Conservation (phyloP, 139 green algal genomes). For the Penium margaritaceum region DNA sequence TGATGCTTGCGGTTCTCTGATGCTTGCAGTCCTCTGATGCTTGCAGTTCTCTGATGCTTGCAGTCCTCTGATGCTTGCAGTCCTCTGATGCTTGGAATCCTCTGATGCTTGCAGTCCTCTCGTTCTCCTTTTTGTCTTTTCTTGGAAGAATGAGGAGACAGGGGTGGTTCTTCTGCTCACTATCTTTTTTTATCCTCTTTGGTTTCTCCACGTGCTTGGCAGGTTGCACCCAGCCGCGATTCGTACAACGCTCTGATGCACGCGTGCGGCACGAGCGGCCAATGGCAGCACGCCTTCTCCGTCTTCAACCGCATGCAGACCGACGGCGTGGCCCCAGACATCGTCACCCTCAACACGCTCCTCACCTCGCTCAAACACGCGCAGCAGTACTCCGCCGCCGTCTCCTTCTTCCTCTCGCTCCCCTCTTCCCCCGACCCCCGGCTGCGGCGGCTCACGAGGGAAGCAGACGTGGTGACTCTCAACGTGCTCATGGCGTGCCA, state of each 20-base stretch:
- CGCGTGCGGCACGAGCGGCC: constrained; percentile 20
- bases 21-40: no score
- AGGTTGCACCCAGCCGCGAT: constrained; percentile 6
- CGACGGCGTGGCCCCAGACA: constrained; percentile 25
- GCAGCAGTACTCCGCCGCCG: constrained; percentile 8
- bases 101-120: no score
- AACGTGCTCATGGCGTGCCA: constrained; percentile 27
- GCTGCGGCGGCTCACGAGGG: background rate
- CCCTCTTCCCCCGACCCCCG: background rate
- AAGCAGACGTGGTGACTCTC: constrained; percentile 5
- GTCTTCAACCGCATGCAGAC: constrained; percentile 29
- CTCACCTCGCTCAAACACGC: constrained; percentile 26
- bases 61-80: no score
- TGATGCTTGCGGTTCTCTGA: no score
- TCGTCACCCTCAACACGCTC: constrained; percentile 30
- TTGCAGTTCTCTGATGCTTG: no score
- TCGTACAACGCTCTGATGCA: constrained; percentile 31
- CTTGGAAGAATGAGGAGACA: no score
- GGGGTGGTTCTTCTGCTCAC: no score
- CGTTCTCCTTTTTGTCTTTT: no score
- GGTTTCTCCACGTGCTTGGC: no score
- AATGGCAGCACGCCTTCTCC: constrained; percentile 16
- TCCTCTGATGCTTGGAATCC: no score
- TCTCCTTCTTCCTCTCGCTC: constrained; percentile 27
- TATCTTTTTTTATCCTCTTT: no score